These are phyloP conservation scores for Trichoderma endophyticum DNA, from an alignment of 2,329 filamentous ascomycete genomes.

Conservation along the genomic window DNA sequence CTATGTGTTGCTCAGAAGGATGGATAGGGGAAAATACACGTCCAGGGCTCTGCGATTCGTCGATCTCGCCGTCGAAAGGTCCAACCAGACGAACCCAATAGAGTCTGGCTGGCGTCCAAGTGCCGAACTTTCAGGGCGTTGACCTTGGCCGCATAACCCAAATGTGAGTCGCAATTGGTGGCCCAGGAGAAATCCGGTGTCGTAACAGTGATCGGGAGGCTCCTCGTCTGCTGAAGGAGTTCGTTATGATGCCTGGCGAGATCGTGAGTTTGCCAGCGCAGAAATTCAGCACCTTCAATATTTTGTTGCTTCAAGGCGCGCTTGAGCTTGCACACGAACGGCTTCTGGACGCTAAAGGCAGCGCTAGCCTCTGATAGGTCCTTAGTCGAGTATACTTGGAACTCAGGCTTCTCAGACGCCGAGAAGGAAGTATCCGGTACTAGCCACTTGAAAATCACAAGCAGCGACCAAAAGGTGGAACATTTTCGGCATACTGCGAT, in stretches of 20 bases:
- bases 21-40: neutral
- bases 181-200: neutral
- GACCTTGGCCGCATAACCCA: slow-evolving; percentile 7
- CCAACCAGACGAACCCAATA: neutral
- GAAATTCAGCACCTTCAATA: slow-evolving; percentile 14
- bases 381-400: neutral
- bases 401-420: too few relatives aligned
- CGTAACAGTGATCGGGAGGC: neutral
- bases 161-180: neutral
- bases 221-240: neutral
- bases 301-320: slow-evolving; percentile 20
- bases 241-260: neutral
- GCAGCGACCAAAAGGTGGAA: neutral
- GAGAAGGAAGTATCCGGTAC: neutral
- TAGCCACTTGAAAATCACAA: neutral
- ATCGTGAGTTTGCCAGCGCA: slow-evolving; percentile 5
- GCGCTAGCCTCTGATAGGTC: neutral
- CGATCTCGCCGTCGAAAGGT: slow-evolving; percentile 11
- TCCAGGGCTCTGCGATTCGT: neutral
- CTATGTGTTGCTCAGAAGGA: neutral
- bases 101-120: slow-evolving; percentile 11
- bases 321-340: slow-evolving; percentile 15
- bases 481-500: slow-evolving; percentile 21
- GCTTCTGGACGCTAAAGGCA: slow-evolving; percentile 9
- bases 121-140: slow-evolving; percentile 7